Evolutionary conservation across 169 alveolate species (phyloP).

Genomic region (Eimeria praecox): DNA sequence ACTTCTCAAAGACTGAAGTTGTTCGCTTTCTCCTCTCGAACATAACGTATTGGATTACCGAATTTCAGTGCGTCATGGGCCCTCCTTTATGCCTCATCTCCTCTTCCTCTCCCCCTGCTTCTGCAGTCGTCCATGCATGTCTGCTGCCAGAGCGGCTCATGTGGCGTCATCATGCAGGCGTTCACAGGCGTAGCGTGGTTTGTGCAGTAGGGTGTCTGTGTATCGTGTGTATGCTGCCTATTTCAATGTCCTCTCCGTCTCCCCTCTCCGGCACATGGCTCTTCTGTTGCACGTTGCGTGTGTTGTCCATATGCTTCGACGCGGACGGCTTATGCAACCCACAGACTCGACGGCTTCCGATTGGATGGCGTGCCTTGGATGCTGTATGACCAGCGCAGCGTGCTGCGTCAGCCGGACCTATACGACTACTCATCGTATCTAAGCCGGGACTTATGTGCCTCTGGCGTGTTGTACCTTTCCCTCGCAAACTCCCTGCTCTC

Average conservation of each 20-base stretch:
- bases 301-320: not conserved
- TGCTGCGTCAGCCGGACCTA: slow-evolving; percentile 88
- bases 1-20: slow-evolving; percentile 93
- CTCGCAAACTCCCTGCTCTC: slow-evolving; percentile 94
- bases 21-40: slow-evolving; percentile 94
- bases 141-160: not conserved
- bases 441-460: slow-evolving; percentile 89
- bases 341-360: slow-evolving; percentile 93
- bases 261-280: not conserved
- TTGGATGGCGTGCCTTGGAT: slow-evolving; percentile 96
- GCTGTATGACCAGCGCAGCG: slow-evolving; percentile 95
- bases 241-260: not conserved
- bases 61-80: slow-evolving; percentile 84
- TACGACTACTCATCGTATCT: slow-evolving; percentile 93
- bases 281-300: not conserved
- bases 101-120: not conserved
- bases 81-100: not conserved
- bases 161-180: too few relatives aligned
- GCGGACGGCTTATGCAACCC: not conserved
- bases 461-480: slow-evolving; percentile 92
- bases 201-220: not conserved
- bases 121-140: not conserved
- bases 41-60: slow-evolving; percentile 91
- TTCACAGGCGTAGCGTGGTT: not conserved
- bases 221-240: not conserved